Conservation (phyloP, 2,329 filamentous ascomycete species). For the Chaetomium strumarium region DNA sequence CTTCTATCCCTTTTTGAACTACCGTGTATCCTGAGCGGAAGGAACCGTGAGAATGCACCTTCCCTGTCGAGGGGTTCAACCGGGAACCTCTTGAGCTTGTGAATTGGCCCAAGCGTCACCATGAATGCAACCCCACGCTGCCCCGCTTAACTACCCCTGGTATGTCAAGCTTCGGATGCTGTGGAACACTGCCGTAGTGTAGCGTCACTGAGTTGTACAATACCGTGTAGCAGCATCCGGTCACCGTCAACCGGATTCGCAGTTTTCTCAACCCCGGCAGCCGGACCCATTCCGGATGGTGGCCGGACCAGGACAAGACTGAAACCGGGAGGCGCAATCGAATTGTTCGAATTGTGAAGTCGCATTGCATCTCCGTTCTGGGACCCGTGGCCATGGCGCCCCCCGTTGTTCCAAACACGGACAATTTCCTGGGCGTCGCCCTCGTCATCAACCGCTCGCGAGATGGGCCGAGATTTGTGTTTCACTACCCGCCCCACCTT, state of each 20-base stretch:
- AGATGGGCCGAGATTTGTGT: conserved; percentile 76
- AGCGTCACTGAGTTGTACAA: no score
- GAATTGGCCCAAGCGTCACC: conserved; percentile 3
- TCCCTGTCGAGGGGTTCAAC: conserved; percentile 2
- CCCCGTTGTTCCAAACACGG: conserved; percentile 43
- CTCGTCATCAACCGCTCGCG: conserved; percentile 69
- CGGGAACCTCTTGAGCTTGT: neutral
- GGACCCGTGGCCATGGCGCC: conserved; percentile 37
- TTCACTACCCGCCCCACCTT: conserved; percentile 73
- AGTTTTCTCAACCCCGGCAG: neutral
- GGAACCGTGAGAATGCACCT: neutral
- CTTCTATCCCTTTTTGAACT: conserved; percentile 7
- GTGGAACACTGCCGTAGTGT: neutral
- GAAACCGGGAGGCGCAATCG: neutral
- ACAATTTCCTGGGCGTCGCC: conserved; percentile 63
- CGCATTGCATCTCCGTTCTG: neutral
- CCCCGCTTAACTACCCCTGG: neutral
- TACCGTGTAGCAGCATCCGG: no score
- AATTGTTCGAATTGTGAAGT: neutral
- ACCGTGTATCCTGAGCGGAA: neutral
- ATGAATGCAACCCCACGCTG: neutral
- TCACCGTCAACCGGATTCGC: neutral
- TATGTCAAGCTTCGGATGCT: neutral
- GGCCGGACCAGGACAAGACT: no score
- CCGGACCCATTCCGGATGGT: no score